Evolutionary conservation across 2,329 filamentous ascomycete genomes (phyloP), one percentile per base, ranked within the genome.

Genomic region (Cladosporium sphaerospermum): DNA sequence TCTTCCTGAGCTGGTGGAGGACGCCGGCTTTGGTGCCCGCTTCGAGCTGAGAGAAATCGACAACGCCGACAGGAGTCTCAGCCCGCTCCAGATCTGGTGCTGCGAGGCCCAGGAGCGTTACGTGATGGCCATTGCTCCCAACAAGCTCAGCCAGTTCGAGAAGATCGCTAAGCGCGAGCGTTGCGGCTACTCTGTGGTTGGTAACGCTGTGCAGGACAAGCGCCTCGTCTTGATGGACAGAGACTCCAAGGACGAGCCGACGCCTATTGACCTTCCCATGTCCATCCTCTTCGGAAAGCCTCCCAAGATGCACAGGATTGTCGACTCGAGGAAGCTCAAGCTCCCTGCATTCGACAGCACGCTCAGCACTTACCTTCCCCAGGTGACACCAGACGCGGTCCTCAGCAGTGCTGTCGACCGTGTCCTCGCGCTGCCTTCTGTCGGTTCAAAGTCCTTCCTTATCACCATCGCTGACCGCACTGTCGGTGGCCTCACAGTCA

Each of bases 31-130:
- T 50, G 93, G 93, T 53, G 93, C 91, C 47, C 85, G 83, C 43
- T 97, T 99, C 60, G 92, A 99, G 71, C 79, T 99, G n/a, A 84
- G 93, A 58, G 89, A 97, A 65, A 80, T 99, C 36, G 90, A 96
- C 67, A 96, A 83, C 67, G 88, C 89, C 2, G 93, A 97, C 70
- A 83, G 79, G 59, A 86, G 89, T 66, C 92, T 99, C 87, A 96
- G 89, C 64, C 93, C 93, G 16, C 81, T 99, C 54, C 89, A 97
- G 68, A 96, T 99, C 44, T 97, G 92, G 91, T 96, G 93, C 71
- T 95, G 92, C 63, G 92, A 97, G 69, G 89, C 93, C 0, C 93
- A 99, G 68, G 93, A 99, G 71, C 81, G 93, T 68, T 99, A 99
- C 64, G 93, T 99, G 7, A 76, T 99, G 63, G 84, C 95, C 8